Base-by-base conservation (phyloP, 352 stramenopile species). In the Phytophthora capsici region DNA sequence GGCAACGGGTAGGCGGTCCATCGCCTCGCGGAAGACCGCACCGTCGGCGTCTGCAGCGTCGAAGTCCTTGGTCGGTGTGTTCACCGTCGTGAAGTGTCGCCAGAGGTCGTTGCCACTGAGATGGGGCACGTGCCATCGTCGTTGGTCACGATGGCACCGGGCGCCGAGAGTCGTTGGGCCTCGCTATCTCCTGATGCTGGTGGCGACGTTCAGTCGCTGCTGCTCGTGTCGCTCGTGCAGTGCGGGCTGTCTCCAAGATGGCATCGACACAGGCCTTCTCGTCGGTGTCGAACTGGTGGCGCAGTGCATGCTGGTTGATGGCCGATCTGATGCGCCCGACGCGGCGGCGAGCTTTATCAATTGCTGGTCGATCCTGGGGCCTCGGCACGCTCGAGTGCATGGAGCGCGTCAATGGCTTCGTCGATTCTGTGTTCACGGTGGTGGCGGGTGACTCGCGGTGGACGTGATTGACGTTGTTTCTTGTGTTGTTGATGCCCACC, bases 41-140 rank as follows among this genome's bases (percentile, higher is more conserved):
- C 32, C 32, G n/a, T n/a, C n/a, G n/a, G n/a, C n/a, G n/a, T n/a
- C n/a, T n/a, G n/a, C n/a, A n/a, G n/a, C n/a, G n/a, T n/a, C n/a
- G n/a, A n/a, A n/a, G n/a, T n/a, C n/a, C n/a, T n/a, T n/a, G n/a
- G n/a, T n/a, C n/a, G n/a, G n/a, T n/a, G 32, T 38, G 4, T 38
- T 38, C 10, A 13, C 32, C 32, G 32, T n/a, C 14, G n/a, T n/a
- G 32, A 38, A 38, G 32, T 14, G 14, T n/a, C 14, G 10, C 10
- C 14, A n/a, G 10, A 38, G 32, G 7, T 38, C 10, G 10, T 19
- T 25, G 7, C 26, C 30, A n/a, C n/a, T 13, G 46, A 16, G 25
- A 65, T 48, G 8, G 57, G 57, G 49, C 57, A 66, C 5, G 19
- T 30, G 23, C 26, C 26, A n/a, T 59, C 40, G 17, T 51, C 26